Evolutionary conservation across 2,329 filamentous ascomycete species (phyloP).

Genomic region (Ceratocystis papillata): DNA sequence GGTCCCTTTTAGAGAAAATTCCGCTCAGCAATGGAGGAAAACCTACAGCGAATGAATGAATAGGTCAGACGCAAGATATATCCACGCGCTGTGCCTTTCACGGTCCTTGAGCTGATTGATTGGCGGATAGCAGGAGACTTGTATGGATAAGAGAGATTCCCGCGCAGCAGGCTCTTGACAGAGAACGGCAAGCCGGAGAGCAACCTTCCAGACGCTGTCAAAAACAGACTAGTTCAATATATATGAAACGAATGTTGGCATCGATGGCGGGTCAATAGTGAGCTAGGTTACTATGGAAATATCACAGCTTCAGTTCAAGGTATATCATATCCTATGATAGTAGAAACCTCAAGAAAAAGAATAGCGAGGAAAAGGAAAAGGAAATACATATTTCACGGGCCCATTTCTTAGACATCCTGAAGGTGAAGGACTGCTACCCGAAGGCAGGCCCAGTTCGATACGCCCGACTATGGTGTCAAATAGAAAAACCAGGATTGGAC

Average conservation of each 20-base stretch:
- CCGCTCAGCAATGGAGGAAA: not conserved
- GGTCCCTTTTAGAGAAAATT: not conserved
- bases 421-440: not conserved
- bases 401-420: not conserved
- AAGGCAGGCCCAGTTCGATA: not conserved
- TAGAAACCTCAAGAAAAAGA: not conserved
- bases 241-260: not conserved
- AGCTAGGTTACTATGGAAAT: not conserved
- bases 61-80: not conserved
- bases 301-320: not conserved
- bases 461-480: conserved; percentile 19
- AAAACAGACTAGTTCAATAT: not conserved
- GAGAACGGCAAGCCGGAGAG: not conserved
- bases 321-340: not conserved
- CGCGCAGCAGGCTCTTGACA: not conserved
- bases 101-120: not conserved
- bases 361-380: not conserved
- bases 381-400: not conserved
- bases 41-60: not conserved
- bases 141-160: not conserved
- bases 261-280: not conserved
- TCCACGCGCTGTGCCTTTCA: not conserved
- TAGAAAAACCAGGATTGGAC: not conserved
- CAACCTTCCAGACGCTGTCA: not conserved
- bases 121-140: not conserved